These are phyloP conservation scores for Ruellia speciosa DNA, from an alignment of 305 asterid species.

Conservation along the genomic window DNA sequence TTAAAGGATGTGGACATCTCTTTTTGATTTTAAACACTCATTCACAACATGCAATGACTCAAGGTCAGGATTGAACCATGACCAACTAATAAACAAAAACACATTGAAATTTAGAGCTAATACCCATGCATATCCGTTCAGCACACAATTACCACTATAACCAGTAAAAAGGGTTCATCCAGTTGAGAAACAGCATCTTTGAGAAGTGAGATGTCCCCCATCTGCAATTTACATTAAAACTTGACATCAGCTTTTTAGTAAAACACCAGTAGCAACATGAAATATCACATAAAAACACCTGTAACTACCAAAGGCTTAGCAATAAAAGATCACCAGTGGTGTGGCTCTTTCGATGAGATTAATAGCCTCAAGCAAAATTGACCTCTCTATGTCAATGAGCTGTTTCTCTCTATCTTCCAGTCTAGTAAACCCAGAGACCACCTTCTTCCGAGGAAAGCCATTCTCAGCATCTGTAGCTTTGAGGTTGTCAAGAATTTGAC, in stretches of 20 bases:
- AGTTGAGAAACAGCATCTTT: conserved; percentile 95
- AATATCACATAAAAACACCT: conserved; percentile 23
- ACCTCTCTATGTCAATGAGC: conserved; percentile 57
- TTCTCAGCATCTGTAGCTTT: conserved; percentile 32
- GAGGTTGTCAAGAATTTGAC: conserved; percentile 26
- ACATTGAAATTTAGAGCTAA: conserved; percentile 84
- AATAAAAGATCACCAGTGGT: conserved; percentile 86
- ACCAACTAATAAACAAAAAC: conserved; percentile 36
- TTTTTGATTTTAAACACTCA: conserved; percentile 1
- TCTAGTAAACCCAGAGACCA: conserved; percentile 45
- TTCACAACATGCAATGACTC: conserved; percentile 18
- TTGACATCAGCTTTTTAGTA: conserved; percentile 27
- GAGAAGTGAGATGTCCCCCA: conserved; percentile 97
- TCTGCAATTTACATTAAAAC: conserved; percentile 52
- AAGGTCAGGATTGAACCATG: conserved; percentile 29
- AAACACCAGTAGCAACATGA: conserved; percentile 22
- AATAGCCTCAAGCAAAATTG: conserved; percentile 55
- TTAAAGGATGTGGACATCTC: no score
- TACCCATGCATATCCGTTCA: conserved; percentile 94
- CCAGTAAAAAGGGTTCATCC: conserved; percentile 91
- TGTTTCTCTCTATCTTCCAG: conserved; percentile 59
- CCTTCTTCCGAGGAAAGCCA: conserved; percentile 52
- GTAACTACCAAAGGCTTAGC: conserved; percentile 50
- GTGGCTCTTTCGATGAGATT: conserved; percentile 61
- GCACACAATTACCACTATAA: conserved; percentile 99